Conservation (phyloP, 352 stramenopile genomes). For the Peronosclerospora sorghi region DNA sequence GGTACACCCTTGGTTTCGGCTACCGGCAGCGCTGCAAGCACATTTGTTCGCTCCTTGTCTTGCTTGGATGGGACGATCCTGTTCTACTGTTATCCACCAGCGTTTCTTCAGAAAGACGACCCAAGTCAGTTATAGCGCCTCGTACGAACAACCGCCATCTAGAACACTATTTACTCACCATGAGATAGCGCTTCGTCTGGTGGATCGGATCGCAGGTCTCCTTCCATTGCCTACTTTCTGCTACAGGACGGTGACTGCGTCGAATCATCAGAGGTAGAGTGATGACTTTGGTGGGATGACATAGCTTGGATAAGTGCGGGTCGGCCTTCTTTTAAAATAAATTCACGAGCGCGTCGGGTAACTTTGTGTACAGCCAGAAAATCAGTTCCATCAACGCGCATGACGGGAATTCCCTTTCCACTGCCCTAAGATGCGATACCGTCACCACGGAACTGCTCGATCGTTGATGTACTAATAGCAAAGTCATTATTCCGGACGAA, state of each 20-base stretch:
- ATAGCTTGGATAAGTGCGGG: slow-evolving; percentile 97
- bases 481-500: slow-evolving; percentile 99
- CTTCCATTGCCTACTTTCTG: slow-evolving; percentile 90
- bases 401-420: slow-evolving; percentile 93
- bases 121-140: background rate
- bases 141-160: background rate
- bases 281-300: slow-evolving; percentile 96
- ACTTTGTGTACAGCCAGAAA: slow-evolving; percentile 93
- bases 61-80: slow-evolving; percentile 72
- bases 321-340: slow-evolving; percentile 80
- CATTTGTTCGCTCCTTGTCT: slow-evolving; percentile 86
- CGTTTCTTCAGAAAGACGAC: slow-evolving; percentile 30
- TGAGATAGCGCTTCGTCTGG: slow-evolving; percentile 86
- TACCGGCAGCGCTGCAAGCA: slow-evolving; percentile 70
- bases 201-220: slow-evolving; percentile 85
- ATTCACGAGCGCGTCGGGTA: slow-evolving; percentile 83
- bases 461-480: slow-evolving; percentile 92
- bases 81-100: slow-evolving; percentile 83
- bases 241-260: slow-evolving; percentile 88
- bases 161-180: slow-evolving; percentile 26
- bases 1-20: slow-evolving; percentile 88
- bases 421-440: slow-evolving; percentile 90
- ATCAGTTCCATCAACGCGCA: slow-evolving; percentile 98
- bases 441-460: slow-evolving; percentile 95
- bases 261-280: slow-evolving; percentile 97